phyloP scores from a whole-genome alignment of 257 asterid species.

The Scutellaria baicalensis region DNA sequence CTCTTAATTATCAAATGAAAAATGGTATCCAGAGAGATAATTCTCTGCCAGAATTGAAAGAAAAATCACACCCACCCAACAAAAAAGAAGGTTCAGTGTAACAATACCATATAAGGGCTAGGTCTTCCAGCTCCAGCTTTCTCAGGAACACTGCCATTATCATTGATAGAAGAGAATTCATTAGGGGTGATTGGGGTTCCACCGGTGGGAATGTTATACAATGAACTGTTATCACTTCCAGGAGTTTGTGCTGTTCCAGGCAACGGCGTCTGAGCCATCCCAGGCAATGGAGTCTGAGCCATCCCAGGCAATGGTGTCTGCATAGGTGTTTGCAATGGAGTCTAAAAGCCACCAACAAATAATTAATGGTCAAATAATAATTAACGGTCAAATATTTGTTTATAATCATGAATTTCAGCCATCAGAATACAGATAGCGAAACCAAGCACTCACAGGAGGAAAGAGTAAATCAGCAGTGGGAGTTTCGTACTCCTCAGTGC shows the following conservation, averaged over 20 bases:
- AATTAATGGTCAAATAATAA: background rate
- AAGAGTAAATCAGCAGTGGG: constrained; percentile 91
- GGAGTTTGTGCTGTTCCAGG: constrained; percentile 76
- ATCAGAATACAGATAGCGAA: background rate
- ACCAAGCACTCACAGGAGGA: constrained; percentile 66
- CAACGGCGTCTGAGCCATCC: constrained; percentile 65
- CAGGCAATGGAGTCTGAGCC: constrained; percentile 75
- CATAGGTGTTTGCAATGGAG: constrained; percentile 74
- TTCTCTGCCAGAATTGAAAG: background rate
- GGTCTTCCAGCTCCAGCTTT: constrained; percentile 64
- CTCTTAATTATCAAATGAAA: background rate
- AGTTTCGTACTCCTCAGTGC: constrained; percentile 95
- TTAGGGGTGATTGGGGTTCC: constrained; percentile 85
- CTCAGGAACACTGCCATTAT: constrained; percentile 44
- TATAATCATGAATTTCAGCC: background rate
- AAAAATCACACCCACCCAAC: constrained; percentile 8
- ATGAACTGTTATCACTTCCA: constrained; percentile 61
- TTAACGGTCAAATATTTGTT: background rate
- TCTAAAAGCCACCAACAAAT: constrained; percentile 27
- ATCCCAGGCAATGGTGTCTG: constrained; percentile 62
- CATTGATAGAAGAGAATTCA: constrained; percentile 52
- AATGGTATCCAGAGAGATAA: background rate
- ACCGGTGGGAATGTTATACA: constrained; percentile 69
- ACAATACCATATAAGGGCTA: constrained; percentile 64
- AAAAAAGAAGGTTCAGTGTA: constrained; percentile 4